These are phyloP conservation scores for Cephalotrichum gorgonifer DNA, from an alignment of 2,329 filamentous ascomycete species.

Conservation along the genomic window DNA sequence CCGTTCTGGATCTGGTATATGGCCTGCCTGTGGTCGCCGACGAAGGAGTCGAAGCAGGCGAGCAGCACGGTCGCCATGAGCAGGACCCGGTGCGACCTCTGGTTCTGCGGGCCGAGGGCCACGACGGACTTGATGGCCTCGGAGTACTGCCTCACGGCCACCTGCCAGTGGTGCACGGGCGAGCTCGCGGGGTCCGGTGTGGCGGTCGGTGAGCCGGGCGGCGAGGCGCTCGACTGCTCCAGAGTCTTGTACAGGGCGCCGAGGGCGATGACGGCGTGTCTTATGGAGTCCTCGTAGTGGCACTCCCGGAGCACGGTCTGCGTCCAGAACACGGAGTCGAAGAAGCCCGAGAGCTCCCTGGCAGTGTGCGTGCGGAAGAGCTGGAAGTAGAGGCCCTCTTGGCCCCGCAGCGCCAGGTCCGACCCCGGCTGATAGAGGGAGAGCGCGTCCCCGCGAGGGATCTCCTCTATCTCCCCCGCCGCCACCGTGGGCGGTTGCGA, in stretches of 20 bases:
- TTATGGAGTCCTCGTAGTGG: constrained; percentile 49
- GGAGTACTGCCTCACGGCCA: constrained; percentile 50
- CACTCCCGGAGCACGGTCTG: constrained; percentile 52
- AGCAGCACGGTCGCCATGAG: constrained; percentile 57
- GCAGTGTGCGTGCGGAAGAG: constrained; percentile 52
- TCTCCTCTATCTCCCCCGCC: constrained; percentile 6
- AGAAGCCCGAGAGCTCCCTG: constrained; percentile 54
- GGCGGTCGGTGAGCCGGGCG: constrained; percentile 31
- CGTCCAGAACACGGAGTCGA: constrained; percentile 57
- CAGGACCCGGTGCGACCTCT: constrained; percentile 37
- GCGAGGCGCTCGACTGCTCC: constrained; percentile 44
- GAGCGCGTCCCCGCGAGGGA: neutral
- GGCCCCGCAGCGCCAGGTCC: constrained; percentile 34
- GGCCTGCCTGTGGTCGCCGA: constrained; percentile 51
- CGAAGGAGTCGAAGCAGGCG: constrained; percentile 59
- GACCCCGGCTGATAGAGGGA: constrained; percentile 23
- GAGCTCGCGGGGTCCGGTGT: constrained; percentile 23
- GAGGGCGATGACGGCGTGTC: constrained; percentile 55
- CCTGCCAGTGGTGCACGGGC: constrained; percentile 43
- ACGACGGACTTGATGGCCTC: constrained; percentile 42
- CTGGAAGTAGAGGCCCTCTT: constrained; percentile 50
- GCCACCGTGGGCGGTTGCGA: neutral
- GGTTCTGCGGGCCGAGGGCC: constrained; percentile 29
- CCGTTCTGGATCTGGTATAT: constrained; percentile 52
- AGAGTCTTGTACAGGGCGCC: constrained; percentile 58